These are phyloP conservation scores for Russula griseocarnosa DNA, from an alignment of 768 basidiomycete species.

Conservation along the genomic window DNA sequence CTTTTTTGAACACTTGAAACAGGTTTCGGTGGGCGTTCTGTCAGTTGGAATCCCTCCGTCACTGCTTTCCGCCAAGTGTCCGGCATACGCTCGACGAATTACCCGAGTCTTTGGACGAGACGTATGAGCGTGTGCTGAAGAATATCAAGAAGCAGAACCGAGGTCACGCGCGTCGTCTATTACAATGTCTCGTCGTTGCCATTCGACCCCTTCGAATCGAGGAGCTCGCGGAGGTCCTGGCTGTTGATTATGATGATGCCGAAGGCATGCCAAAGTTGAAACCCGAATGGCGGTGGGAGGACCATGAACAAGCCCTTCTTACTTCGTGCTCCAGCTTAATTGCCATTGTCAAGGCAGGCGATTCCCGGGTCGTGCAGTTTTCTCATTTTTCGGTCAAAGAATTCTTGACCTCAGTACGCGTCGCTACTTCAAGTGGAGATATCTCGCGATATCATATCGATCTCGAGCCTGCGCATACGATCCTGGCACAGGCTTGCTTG, in stretches of 20 bases:
- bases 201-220: slow-evolving; percentile 3
- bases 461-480: too few relatives aligned
- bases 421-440: neutral
- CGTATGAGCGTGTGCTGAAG: slow-evolving; percentile 9
- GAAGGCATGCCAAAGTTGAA: slow-evolving; percentile 6
- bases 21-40: slow-evolving; percentile 9
- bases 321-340: neutral
- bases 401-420: slow-evolving; percentile 1
- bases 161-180: slow-evolving; percentile 2
- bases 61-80: neutral
- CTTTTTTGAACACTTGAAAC: neutral
- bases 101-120: neutral
- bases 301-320: slow-evolving; percentile 4
- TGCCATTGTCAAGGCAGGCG: neutral
- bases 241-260: neutral
- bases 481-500: neutral
- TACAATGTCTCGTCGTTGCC: slow-evolving; percentile 10
- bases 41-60: slow-evolving; percentile 8
- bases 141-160: neutral
- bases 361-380: slow-evolving; percentile 3
- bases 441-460: slow-evolving; percentile 6
- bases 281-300: neutral
- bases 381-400: slow-evolving; percentile 12
- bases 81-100: neutral
- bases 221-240: slow-evolving; percentile 13